These are phyloP conservation scores for Hyphochytrium catenoides DNA, from an alignment of 352 stramenopile genomes.

Conservation along the genomic window DNA sequence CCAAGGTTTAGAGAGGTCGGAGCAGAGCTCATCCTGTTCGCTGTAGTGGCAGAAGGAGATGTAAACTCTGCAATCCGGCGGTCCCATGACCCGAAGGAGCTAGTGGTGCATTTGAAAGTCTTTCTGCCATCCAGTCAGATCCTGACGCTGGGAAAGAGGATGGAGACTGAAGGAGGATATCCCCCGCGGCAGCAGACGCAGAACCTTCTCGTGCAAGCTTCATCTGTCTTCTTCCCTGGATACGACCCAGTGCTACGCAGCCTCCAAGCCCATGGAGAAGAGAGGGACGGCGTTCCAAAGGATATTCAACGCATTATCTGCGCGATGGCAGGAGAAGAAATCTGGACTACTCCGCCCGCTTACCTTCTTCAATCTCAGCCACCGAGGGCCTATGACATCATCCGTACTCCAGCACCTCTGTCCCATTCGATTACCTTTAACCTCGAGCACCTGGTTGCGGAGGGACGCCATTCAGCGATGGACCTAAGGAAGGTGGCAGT, in stretches of 20 bases:
- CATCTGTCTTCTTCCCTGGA: slow-evolving; percentile 20
- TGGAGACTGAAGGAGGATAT: neutral
- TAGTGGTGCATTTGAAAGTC: neutral
- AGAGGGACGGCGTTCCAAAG: slow-evolving; percentile 8
- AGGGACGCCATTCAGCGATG: slow-evolving; percentile 12
- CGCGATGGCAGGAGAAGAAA: slow-evolving; percentile 3
- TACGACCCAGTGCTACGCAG: slow-evolving; percentile 22
- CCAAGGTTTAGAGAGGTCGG: too few relatives aligned
- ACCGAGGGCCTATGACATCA: too few relatives aligned
- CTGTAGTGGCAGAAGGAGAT: slow-evolving; percentile 1
- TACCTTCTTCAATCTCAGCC: slow-evolving; percentile 2
- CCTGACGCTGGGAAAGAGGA: neutral
- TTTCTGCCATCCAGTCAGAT: slow-evolving; percentile 3
- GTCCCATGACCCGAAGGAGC: too few relatives aligned
- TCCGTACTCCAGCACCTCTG: too few relatives aligned
- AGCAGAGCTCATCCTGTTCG: slow-evolving; percentile 4
- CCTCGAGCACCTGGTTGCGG: slow-evolving; percentile 10
- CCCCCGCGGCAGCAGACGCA: neutral
- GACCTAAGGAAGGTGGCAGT: slow-evolving; percentile 9
- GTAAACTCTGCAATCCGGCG: too few relatives aligned
- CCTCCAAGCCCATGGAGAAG: slow-evolving; percentile 15
- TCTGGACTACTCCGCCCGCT: slow-evolving; percentile 16
- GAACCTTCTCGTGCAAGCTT: slow-evolving; percentile 21
- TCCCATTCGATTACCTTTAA: too few relatives aligned
- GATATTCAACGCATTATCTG: slow-evolving; percentile 1